Evolutionary conservation across 2,329 filamentous ascomycete genomes (phyloP).

Genomic region (Penicillium griseofulvum): DNA sequence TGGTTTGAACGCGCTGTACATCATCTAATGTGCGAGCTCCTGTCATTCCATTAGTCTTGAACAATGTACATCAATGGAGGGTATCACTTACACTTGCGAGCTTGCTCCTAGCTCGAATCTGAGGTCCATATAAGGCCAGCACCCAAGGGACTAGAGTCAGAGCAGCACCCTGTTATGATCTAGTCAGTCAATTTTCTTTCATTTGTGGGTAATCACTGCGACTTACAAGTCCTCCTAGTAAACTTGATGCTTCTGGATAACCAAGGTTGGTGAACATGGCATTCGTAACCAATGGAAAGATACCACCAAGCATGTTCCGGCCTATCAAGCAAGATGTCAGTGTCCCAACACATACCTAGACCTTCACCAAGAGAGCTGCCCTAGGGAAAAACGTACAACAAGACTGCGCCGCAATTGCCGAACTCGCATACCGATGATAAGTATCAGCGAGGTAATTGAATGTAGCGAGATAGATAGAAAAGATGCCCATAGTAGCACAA

Average conservation of each 20-base stretch:
- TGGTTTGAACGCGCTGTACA: neutral
- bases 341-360: neutral
- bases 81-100: slow-evolving; percentile 62
- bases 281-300: slow-evolving; percentile 74
- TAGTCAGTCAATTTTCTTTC: slow-evolving; percentile 3
- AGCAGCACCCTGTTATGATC: slow-evolving; percentile 43
- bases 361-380: neutral
- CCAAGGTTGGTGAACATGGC: slow-evolving; percentile 72
- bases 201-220: neutral
- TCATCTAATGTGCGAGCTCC: slow-evolving; percentile 20
- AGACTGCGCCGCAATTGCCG: slow-evolving; percentile 79
- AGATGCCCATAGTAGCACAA: slow-evolving; percentile 80
- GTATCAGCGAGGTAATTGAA: slow-evolving; percentile 93
- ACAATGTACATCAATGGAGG: too few species aligned
- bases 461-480: slow-evolving; percentile 78
- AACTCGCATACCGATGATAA: slow-evolving; percentile 81
- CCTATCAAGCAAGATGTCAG: slow-evolving; percentile 21
- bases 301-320: slow-evolving; percentile 76
- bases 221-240: slow-evolving; percentile 71
- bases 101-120: slow-evolving; percentile 70
- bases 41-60: slow-evolving; percentile 5
- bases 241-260: slow-evolving; percentile 66
- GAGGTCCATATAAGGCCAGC: slow-evolving; percentile 72
- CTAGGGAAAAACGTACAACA: slow-evolving; percentile 55
- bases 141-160: slow-evolving; percentile 86